A percentile compares a stretch with the other conserved stretches of the same genome.
Evolutionary conservation across 2,329 filamentous ascomycete genomes (phyloP).

Genomic region (Pseudogymnoascus sp.): DNA sequence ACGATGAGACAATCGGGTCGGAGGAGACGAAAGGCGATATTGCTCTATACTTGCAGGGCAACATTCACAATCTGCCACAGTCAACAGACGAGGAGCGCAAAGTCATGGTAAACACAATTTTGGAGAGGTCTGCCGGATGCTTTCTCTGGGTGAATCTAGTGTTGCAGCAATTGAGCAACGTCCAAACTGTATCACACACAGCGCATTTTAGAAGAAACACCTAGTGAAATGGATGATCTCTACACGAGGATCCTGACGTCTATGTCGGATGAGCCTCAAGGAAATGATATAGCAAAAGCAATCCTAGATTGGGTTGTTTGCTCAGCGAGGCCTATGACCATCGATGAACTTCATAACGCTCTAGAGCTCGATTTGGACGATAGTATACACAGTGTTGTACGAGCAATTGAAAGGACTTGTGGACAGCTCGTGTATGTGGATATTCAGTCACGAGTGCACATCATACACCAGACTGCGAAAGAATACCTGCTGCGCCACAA

Average conservation of each 20-base stretch:
- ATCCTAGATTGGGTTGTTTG: slow-evolving; percentile 34
- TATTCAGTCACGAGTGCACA: slow-evolving; percentile 28
- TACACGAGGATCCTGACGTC: slow-evolving; percentile 30
- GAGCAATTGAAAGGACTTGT: slow-evolving; percentile 26
- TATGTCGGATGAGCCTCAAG: slow-evolving; percentile 24
- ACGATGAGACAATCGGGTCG: background rate
- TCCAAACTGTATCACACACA: slow-evolving; percentile 14
- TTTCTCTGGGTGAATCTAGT: slow-evolving; percentile 31
- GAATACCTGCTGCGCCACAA: slow-evolving; percentile 23
- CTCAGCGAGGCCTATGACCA: slow-evolving; percentile 29
- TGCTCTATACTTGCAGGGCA: background rate
- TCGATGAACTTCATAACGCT: slow-evolving; percentile 30
- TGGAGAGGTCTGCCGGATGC: slow-evolving; percentile 26
- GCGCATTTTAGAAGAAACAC: slow-evolving; percentile 22
- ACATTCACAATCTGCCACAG: background rate
- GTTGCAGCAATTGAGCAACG: slow-evolving; percentile 25
- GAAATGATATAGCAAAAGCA: slow-evolving; percentile 29
- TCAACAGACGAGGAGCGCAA: slow-evolving; percentile 3
- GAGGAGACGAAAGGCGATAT: background rate
- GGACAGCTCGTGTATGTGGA: slow-evolving; percentile 33
- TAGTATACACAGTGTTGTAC: slow-evolving; percentile 23
- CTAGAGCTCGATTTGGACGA: slow-evolving; percentile 31
- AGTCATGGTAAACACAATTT: slow-evolving; percentile 18
- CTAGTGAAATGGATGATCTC: slow-evolving; percentile 26
- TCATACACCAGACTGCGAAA: slow-evolving; percentile 15